A percentile compares a stretch with the other conserved stretches of the same genome.
Evolutionary conservation across 2,329 filamentous ascomycete species (phyloP).

Genomic region (Dothistroma pini): DNA sequence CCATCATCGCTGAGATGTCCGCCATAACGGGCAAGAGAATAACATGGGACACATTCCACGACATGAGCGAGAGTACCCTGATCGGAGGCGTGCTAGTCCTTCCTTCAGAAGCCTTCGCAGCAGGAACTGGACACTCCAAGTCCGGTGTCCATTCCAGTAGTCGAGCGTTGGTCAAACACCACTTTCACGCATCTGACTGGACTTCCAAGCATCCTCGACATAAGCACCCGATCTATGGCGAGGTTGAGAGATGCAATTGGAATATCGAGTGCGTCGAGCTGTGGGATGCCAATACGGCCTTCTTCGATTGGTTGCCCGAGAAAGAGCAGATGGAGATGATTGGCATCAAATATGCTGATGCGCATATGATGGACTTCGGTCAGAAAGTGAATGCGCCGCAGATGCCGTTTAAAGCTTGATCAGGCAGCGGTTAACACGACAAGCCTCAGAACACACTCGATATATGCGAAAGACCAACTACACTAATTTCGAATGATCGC

Average conservation of each 20-base stretch:
- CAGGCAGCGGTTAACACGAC: background rate
- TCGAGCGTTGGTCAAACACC: conserved; percentile 65
- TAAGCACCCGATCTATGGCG: conserved; percentile 64
- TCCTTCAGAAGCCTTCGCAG: conserved; percentile 68
- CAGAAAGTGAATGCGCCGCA: background rate
- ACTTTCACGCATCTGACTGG: conserved; percentile 71
- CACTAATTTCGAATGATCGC: background rate
- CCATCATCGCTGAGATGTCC: conserved; percentile 63
- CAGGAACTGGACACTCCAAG: conserved; percentile 67
- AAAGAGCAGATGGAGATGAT: conserved; percentile 52
- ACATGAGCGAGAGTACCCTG: conserved; percentile 61
- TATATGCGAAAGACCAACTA: background rate
- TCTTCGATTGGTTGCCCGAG: conserved; percentile 55
- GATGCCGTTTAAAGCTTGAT: background rate
- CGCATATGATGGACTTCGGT: background rate
- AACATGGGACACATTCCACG: conserved; percentile 62
- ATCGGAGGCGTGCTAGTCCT: conserved; percentile 62
- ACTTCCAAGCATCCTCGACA: conserved; percentile 61
- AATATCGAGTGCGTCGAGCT: conserved; percentile 57
- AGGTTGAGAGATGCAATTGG: conserved; percentile 70
- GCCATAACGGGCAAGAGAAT: conserved; percentile 43
- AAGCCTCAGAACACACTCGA: background rate
- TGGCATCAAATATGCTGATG: conserved; percentile 4
- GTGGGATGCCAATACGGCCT: conserved; percentile 62
- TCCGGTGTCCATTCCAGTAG: conserved; percentile 65